Evolutionary conservation across 441 rosid genomes (phyloP), one percentile per base, ranked within the genome.

Genomic region (Melastoma candidum): DNA sequence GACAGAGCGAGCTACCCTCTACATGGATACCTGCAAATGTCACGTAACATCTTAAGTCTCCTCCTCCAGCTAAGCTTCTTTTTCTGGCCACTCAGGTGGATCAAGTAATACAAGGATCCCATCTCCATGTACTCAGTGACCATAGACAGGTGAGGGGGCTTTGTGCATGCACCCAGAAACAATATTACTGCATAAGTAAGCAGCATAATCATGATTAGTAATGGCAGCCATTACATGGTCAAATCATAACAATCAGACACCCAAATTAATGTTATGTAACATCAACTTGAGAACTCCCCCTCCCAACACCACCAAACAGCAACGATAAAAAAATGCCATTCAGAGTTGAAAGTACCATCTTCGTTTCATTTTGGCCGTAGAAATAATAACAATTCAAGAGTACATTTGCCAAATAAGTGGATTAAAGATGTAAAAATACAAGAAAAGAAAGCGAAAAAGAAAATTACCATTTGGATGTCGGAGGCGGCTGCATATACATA

Each of bases 81-180:
- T 72, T 90, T 90, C 65, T 87, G 96, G 70, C 95, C 90, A 65
- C 95, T 90, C 59, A 68, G 58, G 69, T 87, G 97, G 70, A 94
- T 87, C 74, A 90, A 71, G 74, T 77, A 69, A 67, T 87, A 85
- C 74, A 90, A 64, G 14, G 97, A 90, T 54, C 97, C 95, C 94
- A 80, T 79, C 73, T 94, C 99, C 96, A 94, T 90, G 72, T 87
- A 94, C 65, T 94, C 97, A 7, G 97, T 94, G 63, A 94, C 76
- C 85, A 94, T 76, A 48, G 99, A 94, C 65, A 94, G 77, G 47
- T 71, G 83, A 24, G 97, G 97, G 60, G 99, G 99, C 61, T 68
- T 83, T 56, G 79, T 84, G 77, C 97, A 94, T 49, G 97, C 97
- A 69, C 99, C 99, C 78, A 90, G 74, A 75, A 94, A 94, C 58